Conservation (phyloP, 2,329 filamentous ascomycete genomes). For the Xylariaceae sp. region DNA sequence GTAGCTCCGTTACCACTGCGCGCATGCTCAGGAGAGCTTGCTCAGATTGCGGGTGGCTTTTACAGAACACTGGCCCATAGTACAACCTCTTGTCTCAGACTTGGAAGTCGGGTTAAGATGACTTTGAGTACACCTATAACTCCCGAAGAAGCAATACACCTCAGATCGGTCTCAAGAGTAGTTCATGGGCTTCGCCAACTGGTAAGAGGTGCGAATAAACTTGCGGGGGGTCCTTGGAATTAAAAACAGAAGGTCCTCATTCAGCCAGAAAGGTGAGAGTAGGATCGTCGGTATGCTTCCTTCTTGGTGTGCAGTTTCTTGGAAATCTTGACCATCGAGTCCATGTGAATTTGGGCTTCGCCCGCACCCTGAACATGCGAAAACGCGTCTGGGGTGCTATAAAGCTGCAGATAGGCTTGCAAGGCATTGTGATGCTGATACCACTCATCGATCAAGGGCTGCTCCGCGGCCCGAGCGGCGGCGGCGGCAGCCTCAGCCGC, state of each 20-base stretch:
- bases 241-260: conserved; percentile 20
- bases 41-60: too few species aligned
- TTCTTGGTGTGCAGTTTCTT: conserved; percentile 37
- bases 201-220: too few species aligned
- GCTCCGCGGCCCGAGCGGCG: conserved; percentile 34
- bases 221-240: too few species aligned
- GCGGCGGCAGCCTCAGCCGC: conserved; percentile 32
- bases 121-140: too few species aligned
- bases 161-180: too few species aligned
- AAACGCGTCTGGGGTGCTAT: conserved; percentile 49
- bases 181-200: too few species aligned
- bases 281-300: conserved; percentile 36
- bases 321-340: conserved; percentile 52
- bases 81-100: too few species aligned
- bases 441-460: conserved; percentile 53
- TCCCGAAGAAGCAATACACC: too few species aligned
- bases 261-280: conserved; percentile 37
- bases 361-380: conserved; percentile 54
- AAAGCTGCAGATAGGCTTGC: conserved; percentile 54
- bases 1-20: too few species aligned
- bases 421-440: conserved; percentile 62
- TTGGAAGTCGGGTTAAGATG: too few species aligned
- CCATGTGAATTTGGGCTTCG: conserved; percentile 49
- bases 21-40: too few species aligned
- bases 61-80: too few species aligned